Conservation (phyloP, 1,284 basidiomycete species). For the Mycena sp. region DNA sequence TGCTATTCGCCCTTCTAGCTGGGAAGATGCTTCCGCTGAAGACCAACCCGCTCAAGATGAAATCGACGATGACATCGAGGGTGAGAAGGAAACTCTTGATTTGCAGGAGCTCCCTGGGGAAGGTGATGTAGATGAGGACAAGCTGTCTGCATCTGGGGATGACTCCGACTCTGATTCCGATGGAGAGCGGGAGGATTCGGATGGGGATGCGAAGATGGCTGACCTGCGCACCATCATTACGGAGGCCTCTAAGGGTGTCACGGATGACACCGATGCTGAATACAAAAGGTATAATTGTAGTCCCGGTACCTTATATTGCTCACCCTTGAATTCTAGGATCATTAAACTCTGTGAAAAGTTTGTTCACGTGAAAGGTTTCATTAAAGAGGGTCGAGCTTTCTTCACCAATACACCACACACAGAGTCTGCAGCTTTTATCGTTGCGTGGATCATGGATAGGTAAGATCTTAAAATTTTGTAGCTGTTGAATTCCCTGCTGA, state of each 20-base stretch:
- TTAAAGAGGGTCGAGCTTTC: constrained; percentile 21
- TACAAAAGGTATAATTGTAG: constrained; percentile 37
- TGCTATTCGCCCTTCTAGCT: background rate
- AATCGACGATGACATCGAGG: constrained; percentile 37
- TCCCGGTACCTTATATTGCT: background rate
- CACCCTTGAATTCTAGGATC: background rate
- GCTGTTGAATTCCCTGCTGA: background rate
- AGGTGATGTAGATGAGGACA: background rate
- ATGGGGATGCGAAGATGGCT: constrained; percentile 6
- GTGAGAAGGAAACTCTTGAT: too few relatives aligned
- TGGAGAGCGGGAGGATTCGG: background rate
- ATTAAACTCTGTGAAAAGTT: constrained; percentile 1
- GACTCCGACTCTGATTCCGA: background rate
- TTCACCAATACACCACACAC: constrained; percentile 34
- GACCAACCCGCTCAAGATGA: constrained; percentile 9
- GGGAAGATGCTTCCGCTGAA: background rate
- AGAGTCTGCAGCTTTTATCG: constrained; percentile 38
- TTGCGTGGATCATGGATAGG: constrained; percentile 46
- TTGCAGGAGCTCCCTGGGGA: too few relatives aligned
- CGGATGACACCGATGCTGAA: constrained; percentile 39
- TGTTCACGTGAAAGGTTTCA: background rate
- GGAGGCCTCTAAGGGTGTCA: constrained; percentile 43
- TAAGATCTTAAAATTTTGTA: constrained; percentile 16
- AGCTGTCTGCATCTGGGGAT: too few relatives aligned
- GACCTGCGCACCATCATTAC: constrained; percentile 21